Conservation (phyloP, 257 asterid species). For the Fraxinus anomala region DNA sequence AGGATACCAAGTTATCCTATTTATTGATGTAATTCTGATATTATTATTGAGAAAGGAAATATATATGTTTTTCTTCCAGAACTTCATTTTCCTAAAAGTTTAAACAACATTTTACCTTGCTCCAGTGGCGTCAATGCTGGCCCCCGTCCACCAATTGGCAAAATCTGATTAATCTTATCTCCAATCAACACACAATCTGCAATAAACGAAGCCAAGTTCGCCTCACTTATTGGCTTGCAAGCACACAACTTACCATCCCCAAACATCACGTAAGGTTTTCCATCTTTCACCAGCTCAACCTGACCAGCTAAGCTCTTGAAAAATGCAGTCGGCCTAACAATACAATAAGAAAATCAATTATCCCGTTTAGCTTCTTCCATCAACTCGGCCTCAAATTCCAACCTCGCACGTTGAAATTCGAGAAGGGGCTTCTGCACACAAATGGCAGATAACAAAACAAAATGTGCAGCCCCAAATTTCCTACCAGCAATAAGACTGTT, state of each 20-base stretch:
- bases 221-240: constrained; percentile 91
- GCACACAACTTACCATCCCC: constrained; percentile 90
- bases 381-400: constrained; percentile 80
- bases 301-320: constrained; percentile 98
- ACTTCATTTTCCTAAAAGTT: constrained; percentile 45
- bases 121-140: constrained; percentile 87
- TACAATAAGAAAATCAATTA: constrained; percentile 61
- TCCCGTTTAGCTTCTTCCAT: constrained; percentile 53
- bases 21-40: too few species aligned
- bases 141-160: constrained; percentile 91
- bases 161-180: constrained; percentile 53
- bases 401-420: constrained; percentile 86
- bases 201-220: constrained; percentile 73
- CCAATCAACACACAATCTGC: constrained; percentile 71
- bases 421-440: constrained; percentile 98
- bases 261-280: constrained; percentile 97
- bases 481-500: constrained; percentile 78
- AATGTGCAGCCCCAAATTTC: constrained; percentile 81
- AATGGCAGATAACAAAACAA: constrained; percentile 83
- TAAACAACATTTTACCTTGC: constrained; percentile 89
- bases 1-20: too few species aligned
- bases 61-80: too few species aligned
- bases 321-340: constrained; percentile 94
- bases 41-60: too few species aligned
- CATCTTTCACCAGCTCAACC: constrained; percentile 83